A percentile compares a stretch with the other conserved stretches of the same genome.
These are phyloP conservation scores for Gynandropsis gynandra DNA, from an alignment of 345 rosid species.

Conservation along the genomic window DNA sequence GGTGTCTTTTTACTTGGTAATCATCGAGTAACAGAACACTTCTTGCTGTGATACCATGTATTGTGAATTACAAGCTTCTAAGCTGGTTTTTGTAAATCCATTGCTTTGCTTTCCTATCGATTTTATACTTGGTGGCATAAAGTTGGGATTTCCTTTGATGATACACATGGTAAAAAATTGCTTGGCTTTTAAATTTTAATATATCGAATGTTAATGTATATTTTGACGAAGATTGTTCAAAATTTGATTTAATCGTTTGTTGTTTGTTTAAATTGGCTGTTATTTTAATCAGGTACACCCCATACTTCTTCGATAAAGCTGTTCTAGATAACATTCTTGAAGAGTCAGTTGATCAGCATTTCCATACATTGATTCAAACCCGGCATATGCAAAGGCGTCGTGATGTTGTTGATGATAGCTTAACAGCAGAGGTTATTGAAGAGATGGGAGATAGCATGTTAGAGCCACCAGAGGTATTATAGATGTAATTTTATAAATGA, in stretches of 20 bases:
- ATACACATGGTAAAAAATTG: not conserved
- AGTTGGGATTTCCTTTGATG: constrained; percentile 3
- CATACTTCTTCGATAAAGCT: constrained; percentile 88
- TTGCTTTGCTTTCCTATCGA: too few relatives aligned
- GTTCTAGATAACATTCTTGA: constrained; percentile 93
- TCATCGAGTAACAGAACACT: too few relatives aligned
- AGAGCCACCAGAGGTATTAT: constrained; percentile 89
- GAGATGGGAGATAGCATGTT: constrained; percentile 77
- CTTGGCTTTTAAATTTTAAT: not conserved
- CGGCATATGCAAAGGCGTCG: constrained; percentile 79
- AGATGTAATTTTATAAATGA: not conserved
- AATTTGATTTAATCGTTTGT: not conserved
- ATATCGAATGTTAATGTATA: not conserved
- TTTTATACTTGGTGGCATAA: not conserved
- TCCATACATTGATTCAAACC: constrained; percentile 72
- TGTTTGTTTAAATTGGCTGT: constrained; percentile 4
- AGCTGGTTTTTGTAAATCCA: too few relatives aligned
- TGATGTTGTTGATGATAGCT: constrained; percentile 74
- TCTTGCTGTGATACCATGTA: too few relatives aligned
- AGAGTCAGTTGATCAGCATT: constrained; percentile 93
- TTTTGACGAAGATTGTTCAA: not conserved
- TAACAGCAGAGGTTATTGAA: constrained; percentile 73
- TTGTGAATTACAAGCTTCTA: too few relatives aligned
- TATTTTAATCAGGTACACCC: constrained; percentile 65
- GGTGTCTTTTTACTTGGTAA: too few relatives aligned